Evolutionary conservation across 352 stramenopile genomes (phyloP), one percentile per base, ranked within the genome.

Genomic region (Phytopythium ostracodes): DNA sequence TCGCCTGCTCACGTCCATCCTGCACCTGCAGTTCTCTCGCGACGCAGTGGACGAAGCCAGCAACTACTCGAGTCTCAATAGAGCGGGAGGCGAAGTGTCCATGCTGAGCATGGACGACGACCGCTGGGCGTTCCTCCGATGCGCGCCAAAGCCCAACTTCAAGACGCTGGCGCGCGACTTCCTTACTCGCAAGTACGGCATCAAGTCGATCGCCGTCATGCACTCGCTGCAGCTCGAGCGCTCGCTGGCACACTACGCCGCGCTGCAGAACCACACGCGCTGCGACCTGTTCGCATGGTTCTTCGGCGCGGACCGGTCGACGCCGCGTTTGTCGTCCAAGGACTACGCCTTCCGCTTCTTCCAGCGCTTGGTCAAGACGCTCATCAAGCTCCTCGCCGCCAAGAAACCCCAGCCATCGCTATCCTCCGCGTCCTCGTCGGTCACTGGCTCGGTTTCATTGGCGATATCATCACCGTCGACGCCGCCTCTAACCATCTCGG

Each of bases 221-320:
- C 72, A 91, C 62, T 75, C 77, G 18, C 53, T 88, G 42, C 81
- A 91, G 62, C 76, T 91, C 12, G 79, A 91, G 57, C 77, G 78
- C 8, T 91, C 81, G 15, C 70, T 91, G n/a, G 52, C 86, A 4
- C 70, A 87, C 51, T 88, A 84, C 62, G 63, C 56, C 25, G 63
- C 65, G 4, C 77, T 68, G 7, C 68, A 80, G n/a, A 71, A 74
- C 9, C 72, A 91, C 58, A 61, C 72, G 11, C 79, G 81, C 1
- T 88, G 79, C 53, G 67, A 85, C 55, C 66, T 91, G 24, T 91
- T 88, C 58, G 67, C 73, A 25, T 91, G 81, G 79, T 89, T 91
- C 46, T 67, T 89, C 17, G 79, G 81, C 1, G 76, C 74, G 0
- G 76, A 91, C 52, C 85, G 76, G 35, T 20, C 62, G n/a, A 24